These are phyloP conservation scores for Mucor circinelloides DNA, from an alignment of 371 early-diverging fungal genomes.

Conservation along the genomic window DNA sequence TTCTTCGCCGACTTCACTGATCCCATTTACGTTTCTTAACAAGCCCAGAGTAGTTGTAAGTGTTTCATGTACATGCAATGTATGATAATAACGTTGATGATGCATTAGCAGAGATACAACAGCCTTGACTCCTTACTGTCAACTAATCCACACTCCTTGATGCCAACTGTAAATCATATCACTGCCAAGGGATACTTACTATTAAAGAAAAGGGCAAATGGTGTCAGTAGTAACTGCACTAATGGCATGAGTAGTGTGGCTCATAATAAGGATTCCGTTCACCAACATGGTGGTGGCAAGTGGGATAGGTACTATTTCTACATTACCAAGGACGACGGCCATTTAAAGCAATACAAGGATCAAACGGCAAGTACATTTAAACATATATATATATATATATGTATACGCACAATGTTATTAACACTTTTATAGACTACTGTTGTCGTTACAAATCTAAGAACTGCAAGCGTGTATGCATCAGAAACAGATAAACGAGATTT, in stretches of 20 bases:
- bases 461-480: constrained; percentile 19
- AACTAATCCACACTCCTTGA: constrained; percentile 5
- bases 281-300: constrained; percentile 15
- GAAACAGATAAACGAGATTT: constrained; percentile 34
- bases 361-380: constrained; percentile 15
- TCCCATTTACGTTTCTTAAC: constrained; percentile 29
- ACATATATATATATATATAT: too few species aligned
- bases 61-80: neutral
- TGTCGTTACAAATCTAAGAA: constrained; percentile 17
- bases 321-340: constrained; percentile 30
- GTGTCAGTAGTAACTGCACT: constrained; percentile 8
- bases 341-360: constrained; percentile 31
- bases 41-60: constrained; percentile 29
- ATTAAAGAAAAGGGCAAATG: constrained; percentile 12
- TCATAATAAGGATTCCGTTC: neutral
- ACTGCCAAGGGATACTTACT: constrained; percentile 26
- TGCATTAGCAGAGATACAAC: constrained; percentile 25
- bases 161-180: constrained; percentile 9
- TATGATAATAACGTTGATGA: neutral
- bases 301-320: constrained; percentile 35
- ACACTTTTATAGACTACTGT: constrained; percentile 13
- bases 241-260: constrained; percentile 1
- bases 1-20: constrained; percentile 18
- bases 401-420: neutral
- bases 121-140: constrained; percentile 28